Evolutionary conservation across 2,329 filamentous ascomycete species (phyloP).

Genomic region (Pyricularia grisea): DNA sequence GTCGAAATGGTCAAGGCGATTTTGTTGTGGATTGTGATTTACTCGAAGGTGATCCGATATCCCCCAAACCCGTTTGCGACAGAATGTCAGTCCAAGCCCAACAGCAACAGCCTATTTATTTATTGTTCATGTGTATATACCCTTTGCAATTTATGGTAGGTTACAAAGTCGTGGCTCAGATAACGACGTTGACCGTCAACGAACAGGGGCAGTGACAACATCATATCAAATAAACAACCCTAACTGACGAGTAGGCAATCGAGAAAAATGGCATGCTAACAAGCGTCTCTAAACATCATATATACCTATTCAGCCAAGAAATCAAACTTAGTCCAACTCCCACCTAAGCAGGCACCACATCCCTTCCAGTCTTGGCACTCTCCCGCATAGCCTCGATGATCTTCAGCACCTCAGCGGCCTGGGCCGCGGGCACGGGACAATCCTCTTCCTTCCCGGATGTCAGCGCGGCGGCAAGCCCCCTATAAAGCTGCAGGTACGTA

Average conservation of each 20-base stretch:
- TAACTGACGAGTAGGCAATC: neutral
- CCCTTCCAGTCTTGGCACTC: conserved; percentile 1
- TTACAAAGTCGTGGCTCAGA: too few species aligned
- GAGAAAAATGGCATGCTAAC: neutral
- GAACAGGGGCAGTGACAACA: neutral
- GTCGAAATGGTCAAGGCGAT: too few species aligned
- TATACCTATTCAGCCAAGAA: neutral
- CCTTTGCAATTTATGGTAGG: too few species aligned
- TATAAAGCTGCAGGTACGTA: conserved; percentile 63
- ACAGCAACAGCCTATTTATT: too few species aligned
- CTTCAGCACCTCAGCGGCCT: conserved; percentile 42
- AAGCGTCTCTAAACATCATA: neutral
- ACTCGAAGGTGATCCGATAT: too few species aligned
- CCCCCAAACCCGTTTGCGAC: too few species aligned
- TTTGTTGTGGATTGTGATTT: too few species aligned
- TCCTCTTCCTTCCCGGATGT: conserved; percentile 37
- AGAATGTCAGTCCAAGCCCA: too few species aligned
- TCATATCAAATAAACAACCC: neutral
- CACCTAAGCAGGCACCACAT: neutral
- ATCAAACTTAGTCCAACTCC: neutral
- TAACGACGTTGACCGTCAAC: too few species aligned
- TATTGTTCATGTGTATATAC: too few species aligned
- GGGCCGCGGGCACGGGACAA: conserved; percentile 40
- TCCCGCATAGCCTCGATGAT: conserved; percentile 41
- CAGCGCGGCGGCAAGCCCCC: conserved; percentile 37